Base-by-base conservation (phyloP, 768 basidiomycete genomes). In the Kwoniella bestiolae region DNA sequence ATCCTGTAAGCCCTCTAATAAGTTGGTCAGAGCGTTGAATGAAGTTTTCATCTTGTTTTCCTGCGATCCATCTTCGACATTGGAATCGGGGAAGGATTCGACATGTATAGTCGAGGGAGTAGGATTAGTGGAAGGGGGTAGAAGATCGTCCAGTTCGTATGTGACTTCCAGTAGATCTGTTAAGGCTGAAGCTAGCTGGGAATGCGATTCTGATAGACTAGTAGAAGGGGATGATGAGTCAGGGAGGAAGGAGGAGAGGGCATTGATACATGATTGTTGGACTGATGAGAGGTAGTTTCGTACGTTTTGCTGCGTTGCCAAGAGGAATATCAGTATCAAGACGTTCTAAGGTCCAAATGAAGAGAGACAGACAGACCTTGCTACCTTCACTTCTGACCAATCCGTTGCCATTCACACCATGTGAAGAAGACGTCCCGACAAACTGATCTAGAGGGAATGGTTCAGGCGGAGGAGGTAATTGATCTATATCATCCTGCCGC, bases 91-190 rank as follows among this genome's bases (percentile, higher is more conserved):
- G 45, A 44, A 56, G 23, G 47, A 32, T 18, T 38, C 32, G 14
- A 62, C 56, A n/a, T 46, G 53, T 44, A 45, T 25, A 44, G 60
- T 52, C 5, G 31, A 56, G 4, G 63, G 55, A 9, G 61, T 59
- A 29, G 59, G 53, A 29, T 70, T 59, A 11, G 69, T 55, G 5
- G 70, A 53, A 12, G 66, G 65, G 11, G 69, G 67, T 16, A 65
- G 59, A 0, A 67, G 29, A 14, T 60, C 50, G 31, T 74, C 75
- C 14, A 76, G 60, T 41, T 74, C 67, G 45, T 74, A 70, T 9
- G 67, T 61, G n/a, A 67, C 70, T 44, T 76, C 72, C 3, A 76
- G 60, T 1, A 76, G 60, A 28, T 74, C 70, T 7, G 65, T 71
- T 34, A 76, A 41, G 2, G 69, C 67, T 1, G 51, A 59, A 3